Conservation (phyloP, 768 basidiomycete species). For the Megacollybia marginata region DNA sequence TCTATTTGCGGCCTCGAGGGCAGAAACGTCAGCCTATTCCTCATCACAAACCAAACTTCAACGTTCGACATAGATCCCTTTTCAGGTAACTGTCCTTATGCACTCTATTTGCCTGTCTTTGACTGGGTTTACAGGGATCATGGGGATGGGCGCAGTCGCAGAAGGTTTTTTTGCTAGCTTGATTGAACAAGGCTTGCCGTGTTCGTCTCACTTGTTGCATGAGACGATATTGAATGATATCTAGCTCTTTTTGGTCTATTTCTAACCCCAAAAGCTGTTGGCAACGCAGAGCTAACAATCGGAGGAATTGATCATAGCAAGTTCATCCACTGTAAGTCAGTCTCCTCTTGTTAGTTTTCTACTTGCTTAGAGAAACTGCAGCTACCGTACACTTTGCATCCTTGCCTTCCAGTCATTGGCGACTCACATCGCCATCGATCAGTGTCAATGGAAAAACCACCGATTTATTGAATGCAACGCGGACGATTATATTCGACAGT, state of each 20-base stretch:
- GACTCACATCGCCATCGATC: constrained; percentile 35
- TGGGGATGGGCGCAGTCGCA: constrained; percentile 43
- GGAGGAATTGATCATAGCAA: constrained; percentile 47
- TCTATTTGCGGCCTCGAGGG: constrained; percentile 37
- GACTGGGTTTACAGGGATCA: not conserved
- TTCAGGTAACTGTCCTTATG: constrained; percentile 27
- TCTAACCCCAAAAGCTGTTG: constrained; percentile 38
- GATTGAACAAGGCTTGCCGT: constrained; percentile 39
- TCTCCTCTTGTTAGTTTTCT: not conserved
- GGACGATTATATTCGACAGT: constrained; percentile 48
- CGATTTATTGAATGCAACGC: constrained; percentile 27
- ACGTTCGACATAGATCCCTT: constrained; percentile 48
- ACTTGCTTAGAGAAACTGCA: constrained; percentile 16
- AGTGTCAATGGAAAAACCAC: constrained; percentile 48
- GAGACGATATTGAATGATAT: not conserved
- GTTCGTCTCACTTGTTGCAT: constrained; percentile 21
- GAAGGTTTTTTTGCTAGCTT: constrained; percentile 45
- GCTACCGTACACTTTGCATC: constrained; percentile 10
- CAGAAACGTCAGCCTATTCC: constrained; percentile 31
- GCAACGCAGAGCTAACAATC: constrained; percentile 45
- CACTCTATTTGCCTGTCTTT: no score
- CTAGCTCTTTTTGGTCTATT: constrained; percentile 45
- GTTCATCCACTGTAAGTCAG: constrained; percentile 33
- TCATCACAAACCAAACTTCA: constrained; percentile 47
- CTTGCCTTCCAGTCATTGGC: constrained; percentile 37